Conservation (phyloP, 441 rosid species). For the Oxalis stricta region DNA sequence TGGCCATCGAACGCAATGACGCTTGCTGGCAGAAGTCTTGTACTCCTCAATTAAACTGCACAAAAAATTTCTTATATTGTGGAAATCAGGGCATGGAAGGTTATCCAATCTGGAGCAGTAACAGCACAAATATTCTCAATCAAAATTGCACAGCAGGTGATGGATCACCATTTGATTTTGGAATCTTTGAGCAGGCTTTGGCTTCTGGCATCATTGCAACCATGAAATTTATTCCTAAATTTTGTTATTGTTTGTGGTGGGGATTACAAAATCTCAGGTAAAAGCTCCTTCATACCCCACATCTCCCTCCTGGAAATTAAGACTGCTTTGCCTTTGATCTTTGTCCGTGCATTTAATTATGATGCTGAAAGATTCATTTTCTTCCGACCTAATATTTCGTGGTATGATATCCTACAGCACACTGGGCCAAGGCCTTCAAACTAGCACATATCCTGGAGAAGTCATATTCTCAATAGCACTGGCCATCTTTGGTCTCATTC, state of each 20-base stretch:
- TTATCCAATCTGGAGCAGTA: slow-evolving; percentile 33
- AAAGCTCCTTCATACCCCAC: slow-evolving; percentile 1
- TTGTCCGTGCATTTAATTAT: neutral
- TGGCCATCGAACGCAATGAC: slow-evolving; percentile 77
- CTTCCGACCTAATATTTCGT: slow-evolving; percentile 2
- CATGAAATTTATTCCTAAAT: slow-evolving; percentile 55
- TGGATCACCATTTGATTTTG: slow-evolving; percentile 56
- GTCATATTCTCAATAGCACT: slow-evolving; percentile 76
- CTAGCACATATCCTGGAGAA: slow-evolving; percentile 86
- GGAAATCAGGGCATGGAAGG: slow-evolving; percentile 39
- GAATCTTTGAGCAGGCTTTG: slow-evolving; percentile 54
- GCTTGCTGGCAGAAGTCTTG: slow-evolving; percentile 71
- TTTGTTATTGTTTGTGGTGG: slow-evolving; percentile 94
- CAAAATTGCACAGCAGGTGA: slow-evolving; percentile 24
- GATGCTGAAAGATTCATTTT: neutral
- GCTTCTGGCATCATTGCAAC: slow-evolving; percentile 68
- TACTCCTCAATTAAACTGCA: slow-evolving; percentile 14
- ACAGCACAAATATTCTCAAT: slow-evolving; percentile 19
- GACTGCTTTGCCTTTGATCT: neutral
- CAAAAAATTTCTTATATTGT: slow-evolving; percentile 48
- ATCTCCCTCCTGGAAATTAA: too few species aligned
- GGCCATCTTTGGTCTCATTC: slow-evolving; percentile 85
- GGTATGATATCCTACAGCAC: slow-evolving; percentile 44
- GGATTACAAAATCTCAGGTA: slow-evolving; percentile 97
- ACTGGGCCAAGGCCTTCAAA: slow-evolving; percentile 94